Percentiles rank a stretch among this genome's conserved stretches.
These are phyloP conservation scores for Claviceps pazoutovae DNA, from an alignment of 2,329 filamentous ascomycete genomes.

Conservation along the genomic window DNA sequence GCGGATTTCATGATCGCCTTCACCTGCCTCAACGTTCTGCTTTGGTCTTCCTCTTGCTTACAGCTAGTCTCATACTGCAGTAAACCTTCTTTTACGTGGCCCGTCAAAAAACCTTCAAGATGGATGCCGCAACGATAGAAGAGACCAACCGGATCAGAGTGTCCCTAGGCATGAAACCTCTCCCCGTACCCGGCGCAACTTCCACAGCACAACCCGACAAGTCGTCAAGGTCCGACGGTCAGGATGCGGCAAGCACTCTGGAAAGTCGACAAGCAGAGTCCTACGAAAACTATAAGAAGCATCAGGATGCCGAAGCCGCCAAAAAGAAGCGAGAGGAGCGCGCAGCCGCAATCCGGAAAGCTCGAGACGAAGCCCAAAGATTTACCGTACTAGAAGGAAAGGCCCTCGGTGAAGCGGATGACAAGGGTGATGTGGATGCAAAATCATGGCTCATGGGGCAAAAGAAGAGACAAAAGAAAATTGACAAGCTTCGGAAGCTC, in stretches of 20 bases:
- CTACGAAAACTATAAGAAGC: conserved; percentile 57
- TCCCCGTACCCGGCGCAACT: conserved; percentile 63
- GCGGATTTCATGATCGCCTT: background rate
- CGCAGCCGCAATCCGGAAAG: conserved; percentile 72
- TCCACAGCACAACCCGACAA: conserved; percentile 16
- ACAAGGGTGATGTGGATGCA: conserved; percentile 55
- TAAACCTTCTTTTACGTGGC: background rate
- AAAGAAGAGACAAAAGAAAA: conserved; percentile 90
- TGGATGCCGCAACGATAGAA: conserved; percentile 66
- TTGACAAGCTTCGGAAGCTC: conserved; percentile 57
- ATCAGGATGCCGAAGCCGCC: conserved; percentile 56
- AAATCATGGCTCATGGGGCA: conserved; percentile 76
- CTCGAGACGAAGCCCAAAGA: conserved; percentile 69
- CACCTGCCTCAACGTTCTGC: background rate
- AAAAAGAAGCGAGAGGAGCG: conserved; percentile 70
- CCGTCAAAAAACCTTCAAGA: conserved; percentile 12
- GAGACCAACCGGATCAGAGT: conserved; percentile 87
- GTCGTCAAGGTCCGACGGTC: conserved; percentile 42
- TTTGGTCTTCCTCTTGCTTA: background rate
- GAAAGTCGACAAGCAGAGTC: conserved; percentile 63
- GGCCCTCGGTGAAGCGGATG: conserved; percentile 65
- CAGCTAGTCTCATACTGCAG: background rate
- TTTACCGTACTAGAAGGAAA: conserved; percentile 65
- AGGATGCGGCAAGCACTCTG: conserved; percentile 67
- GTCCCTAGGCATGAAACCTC: conserved; percentile 77